A percentile compares a stretch with the other conserved stretches of the same genome.
These are phyloP conservation scores for Leccinum variabile DNA, from an alignment of 1,284 basidiomycete species.

Conservation along the genomic window DNA sequence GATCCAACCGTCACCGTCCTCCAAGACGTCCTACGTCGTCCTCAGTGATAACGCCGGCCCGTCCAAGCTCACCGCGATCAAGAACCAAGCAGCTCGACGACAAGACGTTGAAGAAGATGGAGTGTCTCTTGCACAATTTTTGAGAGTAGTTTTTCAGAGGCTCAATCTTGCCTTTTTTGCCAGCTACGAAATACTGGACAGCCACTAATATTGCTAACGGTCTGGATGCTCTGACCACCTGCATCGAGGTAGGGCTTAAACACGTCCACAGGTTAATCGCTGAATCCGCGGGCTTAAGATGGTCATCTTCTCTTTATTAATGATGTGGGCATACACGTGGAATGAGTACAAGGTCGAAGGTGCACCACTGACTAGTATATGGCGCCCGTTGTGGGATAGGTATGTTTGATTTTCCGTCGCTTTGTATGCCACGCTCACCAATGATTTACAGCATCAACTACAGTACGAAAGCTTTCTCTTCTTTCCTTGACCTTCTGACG, in stretches of 20 bases:
- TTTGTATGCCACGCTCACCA: slow-evolving; percentile 9
- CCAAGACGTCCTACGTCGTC: too few relatives aligned
- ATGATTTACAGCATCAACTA: slow-evolving; percentile 61
- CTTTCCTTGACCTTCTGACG: slow-evolving; percentile 7
- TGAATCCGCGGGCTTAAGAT: slow-evolving; percentile 47
- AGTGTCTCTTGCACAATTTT: slow-evolving; percentile 22
- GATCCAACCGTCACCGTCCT: too few relatives aligned
- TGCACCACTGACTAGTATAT: slow-evolving; percentile 48
- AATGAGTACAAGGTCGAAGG: slow-evolving; percentile 57
- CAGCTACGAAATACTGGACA: slow-evolving; percentile 78
- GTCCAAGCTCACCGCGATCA: not conserved
- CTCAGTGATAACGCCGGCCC: too few relatives aligned
- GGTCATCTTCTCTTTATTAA: slow-evolving; percentile 76
- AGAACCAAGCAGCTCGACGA: not conserved
- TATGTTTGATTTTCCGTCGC: slow-evolving; percentile 28
- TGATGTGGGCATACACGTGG: slow-evolving; percentile 80
- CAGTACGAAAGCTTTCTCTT: slow-evolving; percentile 40
- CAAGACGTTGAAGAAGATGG: slow-evolving; percentile 35
- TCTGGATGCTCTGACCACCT: slow-evolving; percentile 76
- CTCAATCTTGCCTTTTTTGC: slow-evolving; percentile 13
- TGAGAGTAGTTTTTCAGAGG: not conserved
- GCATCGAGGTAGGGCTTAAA: slow-evolving; percentile 63
- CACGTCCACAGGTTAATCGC: not conserved
- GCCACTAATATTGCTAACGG: slow-evolving; percentile 79
- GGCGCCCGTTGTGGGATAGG: slow-evolving; percentile 74